Evolutionary conservation across 2,329 filamentous ascomycete genomes (phyloP).

Genomic region (Alternaria alternata): DNA sequence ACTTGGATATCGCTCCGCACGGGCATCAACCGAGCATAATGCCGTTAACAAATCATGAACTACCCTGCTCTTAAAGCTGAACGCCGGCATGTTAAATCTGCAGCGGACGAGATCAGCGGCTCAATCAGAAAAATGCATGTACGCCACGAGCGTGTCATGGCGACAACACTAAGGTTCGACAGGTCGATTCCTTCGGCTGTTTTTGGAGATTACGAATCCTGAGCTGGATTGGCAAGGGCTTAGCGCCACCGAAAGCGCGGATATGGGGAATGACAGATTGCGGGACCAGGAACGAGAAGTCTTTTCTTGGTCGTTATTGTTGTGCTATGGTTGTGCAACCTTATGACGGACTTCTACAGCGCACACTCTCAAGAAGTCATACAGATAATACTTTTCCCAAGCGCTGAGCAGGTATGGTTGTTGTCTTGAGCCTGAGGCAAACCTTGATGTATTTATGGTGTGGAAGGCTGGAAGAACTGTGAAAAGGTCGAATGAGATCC

Average conservation of each 20-base stretch:
- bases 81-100: conserved; percentile 3
- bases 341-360: not conserved
- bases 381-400: not conserved
- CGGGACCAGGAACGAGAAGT: not conserved
- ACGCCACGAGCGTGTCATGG: conserved; percentile 9
- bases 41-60: conserved; percentile 7
- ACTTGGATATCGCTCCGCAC: conserved; percentile 10
- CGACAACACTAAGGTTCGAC: conserved; percentile 11
- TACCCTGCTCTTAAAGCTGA: conserved; percentile 7
- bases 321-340: conserved; percentile 5
- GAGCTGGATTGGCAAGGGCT: conserved; percentile 3
- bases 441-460: not conserved
- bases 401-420: not conserved
- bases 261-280: conserved; percentile 6
- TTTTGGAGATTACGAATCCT: conserved; percentile 22
- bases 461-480: conserved; percentile 12
- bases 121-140: conserved; percentile 10
- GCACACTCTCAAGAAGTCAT: not conserved
- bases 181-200: conserved; percentile 10
- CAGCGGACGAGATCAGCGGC: conserved; percentile 7
- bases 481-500: conserved; percentile 4
- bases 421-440: not conserved
- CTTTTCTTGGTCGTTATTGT: not conserved
- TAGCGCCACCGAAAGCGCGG: conserved; percentile 12
- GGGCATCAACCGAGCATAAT: conserved; percentile 8